Evolutionary conservation across 2,329 filamentous ascomycete genomes (phyloP).

Genomic region (Dactylellina parvicollis): DNA sequence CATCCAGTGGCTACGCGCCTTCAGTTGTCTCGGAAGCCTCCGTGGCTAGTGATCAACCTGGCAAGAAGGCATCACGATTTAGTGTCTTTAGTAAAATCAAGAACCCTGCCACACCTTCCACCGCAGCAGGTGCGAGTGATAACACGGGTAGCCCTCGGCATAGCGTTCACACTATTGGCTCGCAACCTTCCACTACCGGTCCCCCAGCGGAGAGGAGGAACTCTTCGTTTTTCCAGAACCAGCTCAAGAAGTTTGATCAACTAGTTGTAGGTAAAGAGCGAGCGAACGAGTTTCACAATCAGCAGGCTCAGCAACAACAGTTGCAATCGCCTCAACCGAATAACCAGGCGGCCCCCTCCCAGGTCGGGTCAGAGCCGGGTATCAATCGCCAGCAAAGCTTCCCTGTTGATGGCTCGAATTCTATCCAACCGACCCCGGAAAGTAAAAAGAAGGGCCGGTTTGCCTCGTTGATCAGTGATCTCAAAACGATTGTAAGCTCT

Average conservation of each 20-base stretch:
- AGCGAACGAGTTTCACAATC: constrained; percentile 43
- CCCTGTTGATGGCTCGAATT: constrained; percentile 35
- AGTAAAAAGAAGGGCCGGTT: constrained; percentile 46
- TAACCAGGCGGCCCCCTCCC: constrained; percentile 4
- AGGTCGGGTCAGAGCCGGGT: constrained; percentile 25
- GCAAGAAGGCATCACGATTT: constrained; percentile 41
- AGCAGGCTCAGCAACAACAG: constrained; percentile 16
- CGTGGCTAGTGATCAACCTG: constrained; percentile 23
- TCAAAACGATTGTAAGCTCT: constrained; percentile 35
- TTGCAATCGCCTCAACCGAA: constrained; percentile 1
- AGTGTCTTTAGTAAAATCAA: constrained; percentile 36
- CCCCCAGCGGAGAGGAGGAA: constrained; percentile 24
- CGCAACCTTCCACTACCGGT: constrained; percentile 27
- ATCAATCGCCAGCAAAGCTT: constrained; percentile 44
- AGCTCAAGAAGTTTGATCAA: constrained; percentile 46
- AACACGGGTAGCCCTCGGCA: constrained; percentile 36
- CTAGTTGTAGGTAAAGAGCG: constrained; percentile 42
- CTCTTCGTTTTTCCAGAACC: constrained; percentile 39
- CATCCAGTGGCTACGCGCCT: constrained; percentile 35
- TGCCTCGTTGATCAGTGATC: constrained; percentile 32
- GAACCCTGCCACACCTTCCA: constrained; percentile 13
- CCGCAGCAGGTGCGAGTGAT: neutral
- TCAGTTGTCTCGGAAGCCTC: constrained; percentile 41
- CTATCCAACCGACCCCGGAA: constrained; percentile 32
- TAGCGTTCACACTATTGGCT: constrained; percentile 42